A percentile compares a stretch with the other conserved stretches of the same genome.
Evolutionary conservation across 2,329 filamentous ascomycete species (phyloP).

Genomic region (Monilinia vaccinii-corymbosi): DNA sequence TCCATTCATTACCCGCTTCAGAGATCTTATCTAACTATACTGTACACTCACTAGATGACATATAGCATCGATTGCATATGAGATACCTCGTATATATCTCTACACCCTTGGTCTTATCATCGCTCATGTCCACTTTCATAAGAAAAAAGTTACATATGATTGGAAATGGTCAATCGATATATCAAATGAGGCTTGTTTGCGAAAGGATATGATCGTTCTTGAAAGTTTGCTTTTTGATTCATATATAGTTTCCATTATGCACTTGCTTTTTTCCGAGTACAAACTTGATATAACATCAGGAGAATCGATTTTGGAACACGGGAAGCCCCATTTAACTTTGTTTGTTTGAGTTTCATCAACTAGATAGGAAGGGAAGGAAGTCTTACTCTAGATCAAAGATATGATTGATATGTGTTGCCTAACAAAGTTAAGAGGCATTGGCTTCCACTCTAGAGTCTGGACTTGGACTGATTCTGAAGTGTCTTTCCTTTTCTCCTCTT

Average conservation of each 20-base stretch:
- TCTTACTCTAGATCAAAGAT: neutral
- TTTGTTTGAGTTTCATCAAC: conserved; percentile 2
- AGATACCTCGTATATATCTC: neutral
- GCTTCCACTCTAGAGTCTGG: neutral
- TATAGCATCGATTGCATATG: neutral
- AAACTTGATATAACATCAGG: neutral
- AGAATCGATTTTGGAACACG: neutral
- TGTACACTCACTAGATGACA: too few relatives aligned
- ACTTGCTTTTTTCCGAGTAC: conserved; percentile 6
- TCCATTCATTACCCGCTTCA: neutral
- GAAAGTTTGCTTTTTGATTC: neutral
- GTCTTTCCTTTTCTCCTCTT: neutral
- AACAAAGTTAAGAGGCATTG: neutral
- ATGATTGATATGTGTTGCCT: conserved; percentile 7
- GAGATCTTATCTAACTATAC: neutral
- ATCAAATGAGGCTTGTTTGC: neutral
- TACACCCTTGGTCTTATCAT: too few relatives aligned
- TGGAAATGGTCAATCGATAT: neutral
- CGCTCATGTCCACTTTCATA: neutral
- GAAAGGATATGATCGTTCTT: neutral
- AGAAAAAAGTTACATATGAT: neutral
- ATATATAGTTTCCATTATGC: neutral
- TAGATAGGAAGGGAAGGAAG: too few relatives aligned
- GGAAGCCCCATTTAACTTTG: neutral
- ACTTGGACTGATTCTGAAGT: neutral